Percentiles rank a stretch among this genome's conserved stretches.
Evolutionary conservation across 495 filamentous ascomycete species (phyloP).

Genomic region (Aspergillus nanangensis): DNA sequence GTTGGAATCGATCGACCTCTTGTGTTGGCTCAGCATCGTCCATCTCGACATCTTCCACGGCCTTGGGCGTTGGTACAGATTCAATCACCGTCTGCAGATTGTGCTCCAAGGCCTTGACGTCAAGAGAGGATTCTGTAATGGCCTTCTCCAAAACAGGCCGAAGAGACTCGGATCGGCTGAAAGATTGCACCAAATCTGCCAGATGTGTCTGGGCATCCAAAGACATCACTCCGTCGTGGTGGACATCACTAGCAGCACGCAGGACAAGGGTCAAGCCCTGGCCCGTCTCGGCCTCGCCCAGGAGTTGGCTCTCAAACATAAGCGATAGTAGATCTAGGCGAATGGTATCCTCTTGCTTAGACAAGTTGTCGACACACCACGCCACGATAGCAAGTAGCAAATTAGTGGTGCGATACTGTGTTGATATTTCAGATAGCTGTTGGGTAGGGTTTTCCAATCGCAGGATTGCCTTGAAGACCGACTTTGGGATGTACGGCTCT

Average conservation of each 20-base stretch:
- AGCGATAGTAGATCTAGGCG: constrained; percentile 55
- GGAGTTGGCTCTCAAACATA: constrained; percentile 54
- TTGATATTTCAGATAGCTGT: constrained; percentile 56
- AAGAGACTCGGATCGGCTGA: constrained; percentile 49
- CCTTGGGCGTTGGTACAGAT: constrained; percentile 30
- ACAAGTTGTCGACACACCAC: constrained; percentile 60
- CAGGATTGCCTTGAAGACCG: constrained; percentile 64
- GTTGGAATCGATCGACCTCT: constrained; percentile 33
- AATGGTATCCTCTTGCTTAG: constrained; percentile 52
- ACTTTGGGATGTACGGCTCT: constrained; percentile 49
- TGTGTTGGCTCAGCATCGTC: constrained; percentile 32
- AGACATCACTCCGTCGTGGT: constrained; percentile 33
- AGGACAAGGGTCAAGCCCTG: constrained; percentile 61
- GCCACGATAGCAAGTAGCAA: constrained; percentile 68
- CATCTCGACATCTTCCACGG: constrained; percentile 51
- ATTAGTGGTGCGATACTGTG: constrained; percentile 64
- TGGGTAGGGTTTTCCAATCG: constrained; percentile 55
- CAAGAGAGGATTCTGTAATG: constrained; percentile 56
- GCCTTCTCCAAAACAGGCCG: constrained; percentile 55
- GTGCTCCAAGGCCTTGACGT: constrained; percentile 65
- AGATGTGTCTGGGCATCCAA: constrained; percentile 56
- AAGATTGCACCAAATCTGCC: constrained; percentile 55
- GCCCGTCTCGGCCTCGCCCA: constrained; percentile 57
- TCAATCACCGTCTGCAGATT: constrained; percentile 63
- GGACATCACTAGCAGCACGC: constrained; percentile 27